Conservation (phyloP, 208 protist genomes). For the Leishmania tarentolae region DNA sequence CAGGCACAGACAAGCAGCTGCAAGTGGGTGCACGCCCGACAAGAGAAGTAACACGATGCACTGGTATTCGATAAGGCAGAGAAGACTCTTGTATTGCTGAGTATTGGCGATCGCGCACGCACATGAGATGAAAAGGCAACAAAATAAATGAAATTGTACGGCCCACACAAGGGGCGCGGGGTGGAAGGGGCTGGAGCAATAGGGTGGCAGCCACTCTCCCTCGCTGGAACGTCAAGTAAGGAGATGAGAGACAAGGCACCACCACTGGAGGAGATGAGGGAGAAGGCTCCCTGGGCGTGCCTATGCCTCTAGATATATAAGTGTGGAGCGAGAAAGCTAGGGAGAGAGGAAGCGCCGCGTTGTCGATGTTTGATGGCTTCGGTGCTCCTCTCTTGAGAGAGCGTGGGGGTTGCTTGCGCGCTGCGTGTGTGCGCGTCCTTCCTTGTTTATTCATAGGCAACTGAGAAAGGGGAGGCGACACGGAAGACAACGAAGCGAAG, state of each 20-base stretch:
- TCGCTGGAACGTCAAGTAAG: neutral
- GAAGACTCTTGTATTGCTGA: neutral
- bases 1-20: neutral
- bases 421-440: neutral
- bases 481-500: neutral
- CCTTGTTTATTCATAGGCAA: neutral
- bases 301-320: neutral
- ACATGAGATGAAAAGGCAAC: neutral
- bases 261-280: neutral
- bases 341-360: neutral
- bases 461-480: neutral
- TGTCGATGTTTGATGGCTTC: neutral
- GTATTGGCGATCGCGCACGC: neutral
- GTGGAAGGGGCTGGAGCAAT: neutral
- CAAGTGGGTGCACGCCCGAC: neutral
- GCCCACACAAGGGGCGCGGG: too few relatives aligned
- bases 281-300: neutral
- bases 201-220: neutral
- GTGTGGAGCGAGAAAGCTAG: neutral
- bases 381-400: neutral
- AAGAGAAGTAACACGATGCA: neutral
- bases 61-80: neutral
- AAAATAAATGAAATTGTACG: neutral
- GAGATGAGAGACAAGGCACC: neutral
- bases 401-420: neutral